A percentile compares a stretch with the other conserved stretches of the same genome.
phyloP scores from a whole-genome alignment of 192 early-diverging fungal species.

The Coemansia sp. region DNA sequence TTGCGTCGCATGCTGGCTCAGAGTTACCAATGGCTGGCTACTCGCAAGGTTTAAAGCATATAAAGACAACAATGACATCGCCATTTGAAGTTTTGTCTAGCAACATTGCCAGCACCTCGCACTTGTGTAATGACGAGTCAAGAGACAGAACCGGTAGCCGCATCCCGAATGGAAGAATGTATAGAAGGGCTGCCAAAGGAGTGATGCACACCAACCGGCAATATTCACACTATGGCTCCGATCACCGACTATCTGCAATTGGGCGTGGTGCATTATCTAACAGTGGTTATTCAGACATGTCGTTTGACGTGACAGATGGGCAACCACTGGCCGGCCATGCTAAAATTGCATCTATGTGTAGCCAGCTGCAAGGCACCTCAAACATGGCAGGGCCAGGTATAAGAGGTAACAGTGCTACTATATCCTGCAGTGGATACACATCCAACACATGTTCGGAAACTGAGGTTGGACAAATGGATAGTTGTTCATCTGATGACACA shows the following conservation, averaged over 20 bases:
- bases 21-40: conserved; percentile 8
- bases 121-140: conserved; percentile 19
- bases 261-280: conserved; percentile 8
- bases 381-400: background rate
- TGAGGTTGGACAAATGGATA: background rate
- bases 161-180: background rate
- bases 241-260: conserved; percentile 1
- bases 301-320: conserved; percentile 18
- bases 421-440: background rate
- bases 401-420: background rate
- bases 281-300: conserved; percentile 15
- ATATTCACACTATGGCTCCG: conserved; percentile 8
- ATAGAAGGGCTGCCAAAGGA: background rate
- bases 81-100: conserved; percentile 22
- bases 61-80: background rate
- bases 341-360: background rate
- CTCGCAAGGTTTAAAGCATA: background rate
- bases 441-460: background rate
- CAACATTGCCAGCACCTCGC: conserved; percentile 12
- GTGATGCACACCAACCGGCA: background rate
- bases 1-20: conserved; percentile 12
- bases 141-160: background rate
- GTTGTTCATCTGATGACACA: background rate
- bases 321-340: conserved; percentile 7
- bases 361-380: background rate